These are phyloP conservation scores for Trichoderma erinaceum DNA, from an alignment of 495 filamentous ascomycete genomes.

Conservation along the genomic window DNA sequence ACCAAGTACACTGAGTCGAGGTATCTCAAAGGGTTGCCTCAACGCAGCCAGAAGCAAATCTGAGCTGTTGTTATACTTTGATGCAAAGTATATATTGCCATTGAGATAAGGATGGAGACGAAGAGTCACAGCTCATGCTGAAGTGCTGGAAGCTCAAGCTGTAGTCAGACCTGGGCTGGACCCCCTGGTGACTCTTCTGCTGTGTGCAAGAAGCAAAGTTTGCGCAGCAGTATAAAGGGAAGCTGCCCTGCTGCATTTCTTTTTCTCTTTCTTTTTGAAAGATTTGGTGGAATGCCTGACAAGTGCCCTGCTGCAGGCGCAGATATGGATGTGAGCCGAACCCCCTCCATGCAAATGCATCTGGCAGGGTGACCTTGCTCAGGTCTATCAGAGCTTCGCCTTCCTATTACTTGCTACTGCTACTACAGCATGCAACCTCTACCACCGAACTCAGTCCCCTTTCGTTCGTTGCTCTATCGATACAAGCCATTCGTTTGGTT, in stretches of 20 bases:
- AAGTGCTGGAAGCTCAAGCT: constrained; percentile 7
- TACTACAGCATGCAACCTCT: background rate
- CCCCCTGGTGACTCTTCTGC: constrained; percentile 7
- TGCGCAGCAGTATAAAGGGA: constrained; percentile 10
- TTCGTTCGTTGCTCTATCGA: background rate
- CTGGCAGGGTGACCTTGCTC: constrained; percentile 10
- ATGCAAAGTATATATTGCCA: background rate
- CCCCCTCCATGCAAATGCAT: background rate
- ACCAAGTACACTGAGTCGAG: background rate
- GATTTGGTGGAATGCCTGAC: background rate
- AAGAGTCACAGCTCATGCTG: constrained; percentile 6
- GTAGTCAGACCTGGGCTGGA: constrained; percentile 6
- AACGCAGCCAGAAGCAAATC: background rate
- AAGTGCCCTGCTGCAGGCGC: background rate
- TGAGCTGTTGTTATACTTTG: background rate
- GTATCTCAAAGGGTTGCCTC: background rate
- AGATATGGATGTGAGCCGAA: background rate
- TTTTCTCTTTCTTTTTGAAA: background rate
- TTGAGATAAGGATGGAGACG: constrained; percentile 11
- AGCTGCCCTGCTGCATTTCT: background rate
- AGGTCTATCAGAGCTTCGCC: background rate
- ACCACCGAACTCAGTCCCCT: constrained; percentile 1
- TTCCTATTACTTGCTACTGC: background rate
- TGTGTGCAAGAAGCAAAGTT: constrained; percentile 12
- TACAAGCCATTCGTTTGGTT: background rate